phyloP scores from a whole-genome alignment of 495 filamentous ascomycete genomes.

The Umbilicaria muhlenbergii region DNA sequence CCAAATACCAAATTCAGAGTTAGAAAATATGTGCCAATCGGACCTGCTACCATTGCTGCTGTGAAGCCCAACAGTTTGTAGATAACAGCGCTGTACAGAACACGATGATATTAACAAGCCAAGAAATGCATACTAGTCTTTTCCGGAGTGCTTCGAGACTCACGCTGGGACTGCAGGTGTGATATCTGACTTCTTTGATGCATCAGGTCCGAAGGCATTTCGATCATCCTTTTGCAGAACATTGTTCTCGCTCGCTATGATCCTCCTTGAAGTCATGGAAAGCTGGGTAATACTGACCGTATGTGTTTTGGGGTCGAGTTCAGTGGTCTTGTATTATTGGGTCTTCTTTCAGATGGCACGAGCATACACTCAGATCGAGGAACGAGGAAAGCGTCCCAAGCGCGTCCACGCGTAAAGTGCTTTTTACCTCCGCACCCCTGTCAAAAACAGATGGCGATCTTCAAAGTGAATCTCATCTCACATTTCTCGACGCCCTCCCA shows the following conservation, averaged over 20 bases:
- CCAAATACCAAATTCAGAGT: constrained; percentile 60
- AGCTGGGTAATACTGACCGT: too few species aligned
- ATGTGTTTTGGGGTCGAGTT: too few species aligned
- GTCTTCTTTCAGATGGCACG: too few species aligned
- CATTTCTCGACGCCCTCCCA: too few species aligned
- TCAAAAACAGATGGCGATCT: too few species aligned
- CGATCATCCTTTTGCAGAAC: constrained; percentile 37
- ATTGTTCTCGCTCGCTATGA: constrained; percentile 35
- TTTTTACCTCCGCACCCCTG: too few species aligned
- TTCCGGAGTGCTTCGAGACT: constrained; percentile 13
- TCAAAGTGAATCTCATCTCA: too few species aligned
- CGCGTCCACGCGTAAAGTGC: too few species aligned
- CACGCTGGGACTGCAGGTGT: constrained; percentile 62
- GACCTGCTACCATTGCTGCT: constrained; percentile 71
- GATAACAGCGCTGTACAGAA: constrained; percentile 55
- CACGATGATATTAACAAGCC: background rate
- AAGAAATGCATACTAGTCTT: too few species aligned
- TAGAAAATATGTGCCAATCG: constrained; percentile 76
- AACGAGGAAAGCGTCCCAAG: too few species aligned
- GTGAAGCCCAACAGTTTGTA: constrained; percentile 81
- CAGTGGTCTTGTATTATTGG: too few species aligned
- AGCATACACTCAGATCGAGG: too few species aligned
- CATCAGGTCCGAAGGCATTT: constrained; percentile 8
- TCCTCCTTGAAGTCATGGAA: constrained; percentile 42
- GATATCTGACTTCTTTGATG: constrained; percentile 23